These are phyloP conservation scores for Mallotus nudiflorus DNA, from an alignment of 345 rosid genomes.

Conservation along the genomic window DNA sequence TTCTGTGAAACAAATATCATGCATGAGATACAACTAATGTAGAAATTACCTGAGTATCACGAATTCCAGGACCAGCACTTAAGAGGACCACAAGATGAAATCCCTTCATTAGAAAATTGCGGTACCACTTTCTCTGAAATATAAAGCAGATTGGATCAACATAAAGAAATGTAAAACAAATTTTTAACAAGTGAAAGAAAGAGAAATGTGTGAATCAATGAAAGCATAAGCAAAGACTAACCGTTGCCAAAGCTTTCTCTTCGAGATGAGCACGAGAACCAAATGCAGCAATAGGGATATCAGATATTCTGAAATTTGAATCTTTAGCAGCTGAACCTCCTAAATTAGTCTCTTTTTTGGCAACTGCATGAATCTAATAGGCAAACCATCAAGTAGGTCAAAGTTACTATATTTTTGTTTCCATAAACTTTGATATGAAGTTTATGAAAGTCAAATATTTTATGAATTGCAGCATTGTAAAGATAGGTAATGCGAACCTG, in stretches of 20 bases:
- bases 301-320: constrained; percentile 53
- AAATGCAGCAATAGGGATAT: constrained; percentile 75
- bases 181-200: background rate
- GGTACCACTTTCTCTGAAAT: constrained; percentile 97
- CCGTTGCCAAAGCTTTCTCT: constrained; percentile 92
- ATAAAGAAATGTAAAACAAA: constrained; percentile 13
- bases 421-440: background rate
- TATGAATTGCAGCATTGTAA: background rate
- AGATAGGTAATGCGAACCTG: constrained; percentile 53
- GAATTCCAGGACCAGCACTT: constrained; percentile 92
- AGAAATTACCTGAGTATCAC: constrained; percentile 80
- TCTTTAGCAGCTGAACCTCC: constrained; percentile 49
- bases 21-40: background rate
- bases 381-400: constrained; percentile 36
- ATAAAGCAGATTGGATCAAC: constrained; percentile 23
- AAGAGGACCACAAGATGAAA: constrained; percentile 89
- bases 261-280: constrained; percentile 99
- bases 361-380: constrained; percentile 76
- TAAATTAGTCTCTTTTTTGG: constrained; percentile 44
- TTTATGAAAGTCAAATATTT: background rate
- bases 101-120: constrained; percentile 95
- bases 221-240: constrained; percentile 41
- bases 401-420: background rate
- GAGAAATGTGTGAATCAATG: constrained; percentile 1
- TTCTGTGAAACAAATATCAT: background rate